A percentile compares a stretch with the other conserved stretches of the same genome.
These are phyloP conservation scores for Penicillium sp. DNA, from an alignment of 2,329 filamentous ascomycete species.

Conservation along the genomic window DNA sequence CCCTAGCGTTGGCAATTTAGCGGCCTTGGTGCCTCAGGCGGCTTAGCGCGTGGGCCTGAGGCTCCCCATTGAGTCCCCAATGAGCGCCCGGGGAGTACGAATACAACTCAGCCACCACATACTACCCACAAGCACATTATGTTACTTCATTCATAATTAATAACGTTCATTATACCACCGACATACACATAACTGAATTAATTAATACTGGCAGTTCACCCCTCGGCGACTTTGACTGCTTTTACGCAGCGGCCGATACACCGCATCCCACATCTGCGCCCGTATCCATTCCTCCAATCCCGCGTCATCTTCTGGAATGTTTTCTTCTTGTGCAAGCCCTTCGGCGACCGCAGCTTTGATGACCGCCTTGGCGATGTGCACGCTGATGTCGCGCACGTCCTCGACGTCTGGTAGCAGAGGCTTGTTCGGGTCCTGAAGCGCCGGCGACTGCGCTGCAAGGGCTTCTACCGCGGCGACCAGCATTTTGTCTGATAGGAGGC, in stretches of 20 bases:
- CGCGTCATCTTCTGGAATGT: conserved; percentile 53
- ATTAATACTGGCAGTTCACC: conserved; percentile 10
- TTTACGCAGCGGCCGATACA: conserved; percentile 32
- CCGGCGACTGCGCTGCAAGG: conserved; percentile 67
- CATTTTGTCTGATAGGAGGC: conserved; percentile 69
- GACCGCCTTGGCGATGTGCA: conserved; percentile 64
- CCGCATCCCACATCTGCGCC: conserved; percentile 41
- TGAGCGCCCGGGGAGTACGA: no score
- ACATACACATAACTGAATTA: no score
- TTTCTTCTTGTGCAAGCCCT: conserved; percentile 60
- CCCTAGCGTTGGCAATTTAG: no score
- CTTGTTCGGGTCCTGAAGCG: conserved; percentile 59
- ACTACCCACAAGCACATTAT: no score
- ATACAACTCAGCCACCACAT: no score
- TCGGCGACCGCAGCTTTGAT: conserved; percentile 63
- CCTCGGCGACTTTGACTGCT: no score
- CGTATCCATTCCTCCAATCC: conserved; percentile 39
- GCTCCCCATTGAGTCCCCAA: no score
- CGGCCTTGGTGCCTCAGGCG: no score
- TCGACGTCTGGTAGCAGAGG: conserved; percentile 73
- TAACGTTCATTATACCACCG: no score
- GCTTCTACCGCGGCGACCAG: conserved; percentile 75
- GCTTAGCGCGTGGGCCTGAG: no score
- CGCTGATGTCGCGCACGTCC: conserved; percentile 69
- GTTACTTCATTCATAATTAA: no score